Percentiles rank a stretch among this genome's conserved stretches.
These are phyloP conservation scores for Linum usitatissimum DNA, from an alignment of 345 rosid species.

Conservation along the genomic window DNA sequence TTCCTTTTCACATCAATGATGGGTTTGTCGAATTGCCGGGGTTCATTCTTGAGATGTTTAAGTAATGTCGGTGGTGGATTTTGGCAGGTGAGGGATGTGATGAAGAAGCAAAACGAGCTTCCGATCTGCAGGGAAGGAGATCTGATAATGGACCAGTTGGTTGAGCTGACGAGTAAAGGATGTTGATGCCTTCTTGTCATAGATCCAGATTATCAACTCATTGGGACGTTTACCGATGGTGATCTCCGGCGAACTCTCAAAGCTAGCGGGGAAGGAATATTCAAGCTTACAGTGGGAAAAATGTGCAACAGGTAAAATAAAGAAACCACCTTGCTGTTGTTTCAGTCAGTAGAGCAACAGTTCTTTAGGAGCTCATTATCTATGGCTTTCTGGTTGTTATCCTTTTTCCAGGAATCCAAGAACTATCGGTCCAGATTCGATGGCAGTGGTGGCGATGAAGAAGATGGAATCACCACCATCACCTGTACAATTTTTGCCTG, in stretches of 20 bases:
- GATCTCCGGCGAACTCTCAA: slow-evolving; percentile 91
- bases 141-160: slow-evolving; percentile 84
- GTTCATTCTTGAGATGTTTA: not conserved
- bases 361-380: not conserved
- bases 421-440: slow-evolving; percentile 70
- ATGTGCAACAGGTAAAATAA: slow-evolving; percentile 80
- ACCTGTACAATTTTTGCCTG: slow-evolving; percentile 91
- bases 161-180: slow-evolving; percentile 88
- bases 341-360: not conserved
- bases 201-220: slow-evolving; percentile 47
- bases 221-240: slow-evolving; percentile 92
- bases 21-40: not conserved
- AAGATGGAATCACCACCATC: slow-evolving; percentile 98
- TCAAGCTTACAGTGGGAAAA: slow-evolving; percentile 83
- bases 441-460: slow-evolving; percentile 98
- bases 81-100: slow-evolving; percentile 71
- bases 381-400: not conserved
- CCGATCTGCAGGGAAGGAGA: slow-evolving; percentile 86
- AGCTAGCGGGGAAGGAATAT: slow-evolving; percentile 78
- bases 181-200: slow-evolving; percentile 88
- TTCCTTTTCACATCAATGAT: not conserved
- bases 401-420: slow-evolving; percentile 68
- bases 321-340: not conserved
- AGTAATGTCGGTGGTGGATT: not conserved
- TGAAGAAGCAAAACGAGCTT: slow-evolving; percentile 86